Conservation (phyloP, 1,284 basidiomycete species). For the Puccinia hordei region DNA sequence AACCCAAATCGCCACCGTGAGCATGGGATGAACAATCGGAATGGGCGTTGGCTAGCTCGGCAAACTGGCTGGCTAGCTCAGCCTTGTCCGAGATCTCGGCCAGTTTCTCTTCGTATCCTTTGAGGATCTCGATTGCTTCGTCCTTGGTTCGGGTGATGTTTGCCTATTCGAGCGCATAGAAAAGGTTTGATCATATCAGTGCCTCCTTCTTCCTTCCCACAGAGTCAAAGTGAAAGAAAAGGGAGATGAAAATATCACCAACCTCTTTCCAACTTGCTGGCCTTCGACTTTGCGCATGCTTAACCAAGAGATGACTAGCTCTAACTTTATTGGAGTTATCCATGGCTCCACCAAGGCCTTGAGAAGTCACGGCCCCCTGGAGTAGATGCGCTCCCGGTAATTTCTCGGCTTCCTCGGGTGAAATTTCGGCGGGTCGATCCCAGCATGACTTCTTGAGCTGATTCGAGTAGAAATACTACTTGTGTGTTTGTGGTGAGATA, state of each 20-base stretch:
- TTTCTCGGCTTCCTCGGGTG: constrained; percentile 57
- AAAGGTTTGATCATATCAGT: neutral
- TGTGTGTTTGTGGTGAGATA: neutral
- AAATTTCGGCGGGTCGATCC: constrained; percentile 74
- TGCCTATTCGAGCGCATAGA: constrained; percentile 62
- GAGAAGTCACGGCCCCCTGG: constrained; percentile 30
- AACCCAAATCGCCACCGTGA: constrained; percentile 79
- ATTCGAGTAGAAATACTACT: constrained; percentile 79
- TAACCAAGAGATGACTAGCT: constrained; percentile 91
- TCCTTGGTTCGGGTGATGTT: constrained; percentile 86
- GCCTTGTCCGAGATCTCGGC: constrained; percentile 46
- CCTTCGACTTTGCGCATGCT: constrained; percentile 81
- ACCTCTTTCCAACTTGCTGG: constrained; percentile 65
- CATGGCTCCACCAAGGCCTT: constrained; percentile 52
- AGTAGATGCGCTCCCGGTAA: constrained; percentile 57
- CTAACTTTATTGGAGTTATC: constrained; percentile 62
- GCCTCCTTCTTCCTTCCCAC: neutral
- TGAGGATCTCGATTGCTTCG: constrained; percentile 79
- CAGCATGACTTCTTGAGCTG: constrained; percentile 74
- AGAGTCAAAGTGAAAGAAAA: neutral
- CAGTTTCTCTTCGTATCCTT: constrained; percentile 64
- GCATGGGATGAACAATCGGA: constrained; percentile 86
- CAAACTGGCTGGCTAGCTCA: constrained; percentile 66
- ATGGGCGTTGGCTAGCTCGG: constrained; percentile 70
- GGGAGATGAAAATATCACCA: neutral